Conservation (phyloP, 805 yeast genomes). For the Wickerhamomyces chambardii region DNA sequence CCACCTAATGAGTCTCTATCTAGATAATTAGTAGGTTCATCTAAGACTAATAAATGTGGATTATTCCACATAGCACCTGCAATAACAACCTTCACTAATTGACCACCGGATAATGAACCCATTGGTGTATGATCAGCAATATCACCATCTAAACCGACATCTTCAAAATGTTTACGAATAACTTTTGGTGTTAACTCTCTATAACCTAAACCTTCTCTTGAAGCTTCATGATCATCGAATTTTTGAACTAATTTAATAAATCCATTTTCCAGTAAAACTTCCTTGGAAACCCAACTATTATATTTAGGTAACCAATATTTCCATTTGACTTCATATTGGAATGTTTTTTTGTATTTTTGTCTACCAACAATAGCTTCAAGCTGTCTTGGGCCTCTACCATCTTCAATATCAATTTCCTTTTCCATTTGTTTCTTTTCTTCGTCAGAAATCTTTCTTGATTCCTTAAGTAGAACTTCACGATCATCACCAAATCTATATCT, state of each 20-base stretch:
- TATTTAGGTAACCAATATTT: conserved; percentile 82
- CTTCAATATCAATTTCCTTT: conserved; percentile 71
- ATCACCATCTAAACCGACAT: conserved; percentile 94
- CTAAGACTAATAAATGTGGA: conserved; percentile 92
- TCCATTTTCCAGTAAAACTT: conserved; percentile 71
- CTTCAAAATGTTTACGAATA: conserved; percentile 94
- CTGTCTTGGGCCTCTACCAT: conserved; percentile 82
- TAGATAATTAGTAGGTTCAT: conserved; percentile 97
- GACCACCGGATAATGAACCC: conserved; percentile 97
- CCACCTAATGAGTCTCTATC: conserved; percentile 99
- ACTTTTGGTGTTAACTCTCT: conserved; percentile 89
- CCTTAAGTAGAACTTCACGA: conserved; percentile 91
- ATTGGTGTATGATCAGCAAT: conserved; percentile 97
- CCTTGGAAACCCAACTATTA: conserved; percentile 91
- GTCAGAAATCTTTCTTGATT: conserved; percentile 78
- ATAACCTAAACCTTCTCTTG: conserved; percentile 98
- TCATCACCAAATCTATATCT: conserved; percentile 97
- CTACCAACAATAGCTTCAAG: conserved; percentile 96
- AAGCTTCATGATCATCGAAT: conserved; percentile 98
- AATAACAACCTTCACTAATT: conserved; percentile 94
- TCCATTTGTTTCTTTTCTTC: conserved; percentile 72
- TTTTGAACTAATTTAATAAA: conserved; percentile 88
- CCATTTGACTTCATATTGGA: conserved; percentile 98
- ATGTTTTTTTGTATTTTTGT: conserved; percentile 91
- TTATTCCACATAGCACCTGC: conserved; percentile 99